phyloP scores from a whole-genome alignment of 768 basidiomycete species.

The Phlebiopsis gigantea region DNA sequence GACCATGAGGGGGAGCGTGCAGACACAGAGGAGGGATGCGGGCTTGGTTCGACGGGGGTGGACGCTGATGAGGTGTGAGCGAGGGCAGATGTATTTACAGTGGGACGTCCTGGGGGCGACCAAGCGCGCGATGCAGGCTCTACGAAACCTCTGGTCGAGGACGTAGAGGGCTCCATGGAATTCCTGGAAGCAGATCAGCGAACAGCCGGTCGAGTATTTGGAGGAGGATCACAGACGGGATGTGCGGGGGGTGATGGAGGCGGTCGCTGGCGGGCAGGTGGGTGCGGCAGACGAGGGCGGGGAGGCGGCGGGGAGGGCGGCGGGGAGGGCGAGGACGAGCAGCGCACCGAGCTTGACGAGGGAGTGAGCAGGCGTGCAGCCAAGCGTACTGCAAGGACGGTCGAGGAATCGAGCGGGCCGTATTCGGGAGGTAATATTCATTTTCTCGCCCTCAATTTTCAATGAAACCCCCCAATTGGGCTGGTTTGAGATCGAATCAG shows the following conservation, averaged over 20 bases:
- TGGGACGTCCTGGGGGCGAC: conserved; percentile 30
- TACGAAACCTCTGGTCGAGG: conserved; percentile 27
- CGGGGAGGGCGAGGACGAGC: not conserved
- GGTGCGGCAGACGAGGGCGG: not conserved
- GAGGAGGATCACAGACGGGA: conserved; percentile 6
- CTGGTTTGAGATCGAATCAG: not conserved
- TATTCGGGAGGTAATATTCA: conserved; percentile 12
- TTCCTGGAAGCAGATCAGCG: conserved; percentile 11
- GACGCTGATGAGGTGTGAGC: conserved; percentile 25
- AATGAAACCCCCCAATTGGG: not conserved
- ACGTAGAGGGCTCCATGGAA: conserved; percentile 30
- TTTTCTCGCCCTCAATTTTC: conserved; percentile 7
- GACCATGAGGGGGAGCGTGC: conserved; percentile 29
- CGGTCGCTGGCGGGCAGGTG: not conserved
- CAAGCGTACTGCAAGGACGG: conserved; percentile 10
- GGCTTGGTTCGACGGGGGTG: conserved; percentile 27
- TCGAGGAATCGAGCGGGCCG: conserved; percentile 13
- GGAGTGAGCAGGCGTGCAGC: conserved; percentile 7
- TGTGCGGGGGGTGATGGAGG: not conserved
- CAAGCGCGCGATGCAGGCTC: conserved; percentile 24
- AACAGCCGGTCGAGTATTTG: not conserved
- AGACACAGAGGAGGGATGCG: conserved; percentile 31
- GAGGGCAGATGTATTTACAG: conserved; percentile 30
- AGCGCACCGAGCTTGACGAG: not conserved
- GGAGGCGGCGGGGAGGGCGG: not conserved